Conservation (phyloP, 2,329 filamentous ascomycete genomes). For the Fusarium sp. region DNA sequence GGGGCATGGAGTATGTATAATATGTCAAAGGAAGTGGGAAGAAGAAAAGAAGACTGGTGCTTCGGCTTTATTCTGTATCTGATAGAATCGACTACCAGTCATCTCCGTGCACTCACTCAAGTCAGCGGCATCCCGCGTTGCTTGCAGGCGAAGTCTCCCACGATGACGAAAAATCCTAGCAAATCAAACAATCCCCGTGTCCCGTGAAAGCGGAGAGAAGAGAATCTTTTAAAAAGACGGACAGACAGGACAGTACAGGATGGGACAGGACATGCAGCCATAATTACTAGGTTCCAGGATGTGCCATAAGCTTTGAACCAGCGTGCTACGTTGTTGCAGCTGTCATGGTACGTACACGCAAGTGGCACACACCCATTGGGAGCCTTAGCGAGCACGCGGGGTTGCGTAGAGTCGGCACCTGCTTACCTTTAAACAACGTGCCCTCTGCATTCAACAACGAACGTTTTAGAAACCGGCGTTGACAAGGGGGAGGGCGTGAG, state of each 20-base stretch:
- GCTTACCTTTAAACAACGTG: not conserved
- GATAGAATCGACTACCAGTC: not conserved
- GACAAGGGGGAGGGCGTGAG: not conserved
- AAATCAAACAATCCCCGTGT: conserved; percentile 1
- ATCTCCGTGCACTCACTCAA: not conserved
- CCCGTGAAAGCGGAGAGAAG: conserved; percentile 34
- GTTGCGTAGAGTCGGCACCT: not conserved
- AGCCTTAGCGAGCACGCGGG: not conserved
- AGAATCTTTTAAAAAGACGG: conserved; percentile 35
- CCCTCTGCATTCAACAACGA: not conserved
- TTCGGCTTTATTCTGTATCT: not conserved
- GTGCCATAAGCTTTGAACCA: not conserved
- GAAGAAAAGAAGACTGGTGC: not conserved
- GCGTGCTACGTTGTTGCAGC: not conserved
- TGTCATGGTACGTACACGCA: not conserved
- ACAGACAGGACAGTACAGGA: not conserved
- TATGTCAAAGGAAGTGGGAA: not conserved
- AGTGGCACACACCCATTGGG: not conserved
- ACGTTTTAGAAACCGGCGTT: not conserved
- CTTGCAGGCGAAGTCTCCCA: not conserved
- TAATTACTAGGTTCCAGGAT: not conserved
- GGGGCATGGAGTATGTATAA: not conserved
- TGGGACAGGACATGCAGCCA: not conserved
- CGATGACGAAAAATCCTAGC: not conserved
- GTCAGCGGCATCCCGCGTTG: not conserved